These are phyloP conservation scores for Rhododendron henanense DNA, from an alignment of 148 eudicot species.

Conservation along the genomic window DNA sequence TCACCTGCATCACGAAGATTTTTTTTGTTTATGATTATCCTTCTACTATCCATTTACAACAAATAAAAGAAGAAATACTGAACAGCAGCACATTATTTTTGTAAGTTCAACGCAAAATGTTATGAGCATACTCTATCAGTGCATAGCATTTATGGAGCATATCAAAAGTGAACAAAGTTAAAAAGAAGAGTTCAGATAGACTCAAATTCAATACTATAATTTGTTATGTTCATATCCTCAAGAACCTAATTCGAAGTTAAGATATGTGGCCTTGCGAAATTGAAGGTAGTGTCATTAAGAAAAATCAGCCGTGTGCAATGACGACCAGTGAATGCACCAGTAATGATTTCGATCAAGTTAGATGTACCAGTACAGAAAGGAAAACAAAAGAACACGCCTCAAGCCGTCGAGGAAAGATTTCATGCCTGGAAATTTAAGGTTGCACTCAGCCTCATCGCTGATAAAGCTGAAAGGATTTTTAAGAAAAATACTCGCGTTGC, in stretches of 20 bases:
- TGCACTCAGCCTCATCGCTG: background rate
- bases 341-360: background rate
- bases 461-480: background rate
- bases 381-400: background rate
- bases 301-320: background rate
- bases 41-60: background rate
- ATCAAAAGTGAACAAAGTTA: background rate
- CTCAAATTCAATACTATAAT: background rate
- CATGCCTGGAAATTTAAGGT: background rate
- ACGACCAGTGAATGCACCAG: background rate
- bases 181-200: background rate
- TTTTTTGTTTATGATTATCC: background rate
- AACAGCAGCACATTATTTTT: background rate
- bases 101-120: background rate
- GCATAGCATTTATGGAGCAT: background rate
- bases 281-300: background rate
- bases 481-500: too few species aligned
- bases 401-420: background rate
- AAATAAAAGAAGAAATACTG: background rate
- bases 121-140: background rate
- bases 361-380: background rate
- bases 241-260: background rate
- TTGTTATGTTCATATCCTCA: background rate
- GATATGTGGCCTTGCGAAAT: background rate
- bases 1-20: constrained; percentile 45